Base-by-base conservation (phyloP, 495 filamentous ascomycete genomes). In the Parmelia sp. region DNA sequence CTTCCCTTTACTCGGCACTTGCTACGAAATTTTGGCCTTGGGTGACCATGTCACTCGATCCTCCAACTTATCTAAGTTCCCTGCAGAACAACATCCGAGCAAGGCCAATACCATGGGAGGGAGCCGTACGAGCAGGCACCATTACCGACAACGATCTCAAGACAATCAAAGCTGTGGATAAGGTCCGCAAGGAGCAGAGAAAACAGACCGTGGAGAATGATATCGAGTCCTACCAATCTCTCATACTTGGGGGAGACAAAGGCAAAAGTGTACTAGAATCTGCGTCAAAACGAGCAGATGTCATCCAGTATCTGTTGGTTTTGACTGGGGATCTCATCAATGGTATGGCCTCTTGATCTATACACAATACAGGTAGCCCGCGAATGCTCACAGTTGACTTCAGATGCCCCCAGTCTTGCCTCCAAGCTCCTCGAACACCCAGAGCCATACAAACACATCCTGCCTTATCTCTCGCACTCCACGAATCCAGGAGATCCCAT, bases 101-200 rank as follows among this genome's bases (percentile, higher is more conserved):
- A 66, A 84, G 94, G 61, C 93, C 92, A 69, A 96, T 99, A 73
- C 91, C 93, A 55, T 99, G 94, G 94, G 95, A 97, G 74, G 94
- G 94, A 66, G 92, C 95, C 70, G 91, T 95, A 68, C 88, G 94
- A 74, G 90, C 90, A 71, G 89, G 90, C 69, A 93, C 90, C 71
- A 90, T 99, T 77, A 96, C 91, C 58, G 94, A 97, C 67, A 86
- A 89, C 61, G 91, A 99, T 73, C 82, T 97, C 70, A 92, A 89
- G 79, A 92, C 90, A 81, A 97, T 99, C 79, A 92, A 94, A 76
- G 90, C 94, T 58, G 90, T 97, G 69, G 95, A 97, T 75, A 98
- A 97, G 78, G 91, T 94, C 67, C 88, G 91, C 69, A 91, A 89
- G 71, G 89, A 91, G 60, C 90, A 94, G 73, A 85, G 92, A 71